Percentiles rank a stretch among this genome's conserved stretches.
Evolutionary conservation across 2,329 filamentous ascomycete genomes (phyloP).

Genomic region (Calonectria henricotiae): DNA sequence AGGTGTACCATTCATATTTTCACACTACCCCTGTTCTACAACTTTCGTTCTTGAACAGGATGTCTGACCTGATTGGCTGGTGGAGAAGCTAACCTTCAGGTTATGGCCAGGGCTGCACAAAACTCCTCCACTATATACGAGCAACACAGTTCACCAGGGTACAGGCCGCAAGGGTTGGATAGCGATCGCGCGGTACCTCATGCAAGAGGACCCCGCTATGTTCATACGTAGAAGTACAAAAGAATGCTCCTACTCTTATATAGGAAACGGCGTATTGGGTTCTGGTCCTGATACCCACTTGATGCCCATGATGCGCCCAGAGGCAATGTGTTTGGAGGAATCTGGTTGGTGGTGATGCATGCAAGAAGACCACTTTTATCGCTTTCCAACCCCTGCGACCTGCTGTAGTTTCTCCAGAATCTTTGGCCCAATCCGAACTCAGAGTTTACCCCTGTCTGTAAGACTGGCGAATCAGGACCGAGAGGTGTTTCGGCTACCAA

Average conservation of each 20-base stretch:
- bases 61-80: not conserved
- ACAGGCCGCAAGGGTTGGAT: no score
- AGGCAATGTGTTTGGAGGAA: no score
- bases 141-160: constrained; percentile 5
- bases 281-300: no score
- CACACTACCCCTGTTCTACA: not conserved
- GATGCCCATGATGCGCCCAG: no score
- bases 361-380: no score
- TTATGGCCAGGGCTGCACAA: not conserved
- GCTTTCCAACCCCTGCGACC: no score
- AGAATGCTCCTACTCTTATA: no score
- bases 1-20: not conserved
- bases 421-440: not conserved
- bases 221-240: no score
- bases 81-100: not conserved
- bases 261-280: no score
- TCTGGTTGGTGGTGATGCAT: no score
- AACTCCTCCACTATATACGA: constrained; percentile 13
- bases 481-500: not conserved
- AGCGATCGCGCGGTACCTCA: no score
- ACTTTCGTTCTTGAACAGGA: not conserved
- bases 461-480: not conserved
- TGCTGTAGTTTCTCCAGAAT: not conserved
- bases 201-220: no score
- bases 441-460: constrained; percentile 4